Base-by-base conservation (phyloP, 106 monocot species). In the Allium fistulosum region DNA sequence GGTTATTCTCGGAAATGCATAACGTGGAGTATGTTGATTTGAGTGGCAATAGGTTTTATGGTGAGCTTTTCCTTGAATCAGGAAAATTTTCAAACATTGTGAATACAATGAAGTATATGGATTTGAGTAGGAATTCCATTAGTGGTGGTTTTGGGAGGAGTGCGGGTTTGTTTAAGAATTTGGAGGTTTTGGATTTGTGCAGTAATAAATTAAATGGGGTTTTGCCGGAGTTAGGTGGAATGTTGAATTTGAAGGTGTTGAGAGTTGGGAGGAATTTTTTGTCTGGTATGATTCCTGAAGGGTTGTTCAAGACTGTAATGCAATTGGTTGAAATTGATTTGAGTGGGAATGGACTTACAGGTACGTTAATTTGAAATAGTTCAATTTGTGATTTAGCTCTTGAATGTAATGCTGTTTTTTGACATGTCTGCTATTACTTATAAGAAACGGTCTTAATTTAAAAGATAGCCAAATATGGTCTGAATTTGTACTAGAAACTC, bases 261-360 rank as follows among this genome's bases (percentile, higher is more conserved):
- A 74, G 79, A 45, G 80, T 74, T 3, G 74, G 69, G 46, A 65
- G 61, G 13, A 96, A 91, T 77, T 60, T 57, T 62, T 65, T 96
- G 11, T 77, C 16, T 49, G 96, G 96, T 17, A 18, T 67, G 59
- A 53, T 97, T 51, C 92, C 87, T 2, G 74, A 69, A 27, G 79
- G 69, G 51, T 74, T 97, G 11, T 59, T 97, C 27, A 79, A 75
- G 27, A 84, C 66, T 50, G 67, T 80, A 49, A 65, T 83, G 67
- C 67, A 73, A 47, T 22, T 89, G 71, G 62, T 61, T 26, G 88
- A 97, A 59, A 71, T 97, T 74, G 96, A 92, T 77, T 88, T 97
- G 62, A 92, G 86, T 72, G 63, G 72, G 56, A 97, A 97, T 75
- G 78, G 76, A 16, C 89, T 97, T 69, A 76, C 88, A 68, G 96